These are phyloP conservation scores for Ganoderma resinaceum DNA, from an alignment of 1,284 basidiomycete genomes.

Conservation along the genomic window DNA sequence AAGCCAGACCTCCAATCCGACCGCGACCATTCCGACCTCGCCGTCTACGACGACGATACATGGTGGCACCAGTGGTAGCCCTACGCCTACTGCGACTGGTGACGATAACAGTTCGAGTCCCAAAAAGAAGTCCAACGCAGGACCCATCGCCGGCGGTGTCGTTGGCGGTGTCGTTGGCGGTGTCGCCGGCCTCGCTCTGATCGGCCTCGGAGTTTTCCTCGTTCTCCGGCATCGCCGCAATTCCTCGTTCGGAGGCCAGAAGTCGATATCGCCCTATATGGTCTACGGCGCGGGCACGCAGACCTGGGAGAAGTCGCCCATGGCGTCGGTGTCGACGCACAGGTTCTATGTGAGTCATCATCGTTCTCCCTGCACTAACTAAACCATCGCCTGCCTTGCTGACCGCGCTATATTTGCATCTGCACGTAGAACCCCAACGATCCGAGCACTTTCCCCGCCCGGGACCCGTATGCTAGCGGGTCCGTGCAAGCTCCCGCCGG, in stretches of 20 bases:
- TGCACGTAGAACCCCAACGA: constrained; percentile 25
- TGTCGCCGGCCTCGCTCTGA: constrained; percentile 10
- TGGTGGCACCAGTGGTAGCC: background rate
- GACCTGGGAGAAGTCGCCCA: constrained; percentile 15
- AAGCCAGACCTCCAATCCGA: too few species aligned
- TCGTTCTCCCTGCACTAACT: background rate
- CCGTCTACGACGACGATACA: too few species aligned
- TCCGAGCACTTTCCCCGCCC: constrained; percentile 26
- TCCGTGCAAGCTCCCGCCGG: too few species aligned
- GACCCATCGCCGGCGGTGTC: constrained; percentile 18
- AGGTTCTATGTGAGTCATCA: constrained; percentile 22
- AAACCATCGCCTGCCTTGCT: background rate
- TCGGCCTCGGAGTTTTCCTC: constrained; percentile 20
- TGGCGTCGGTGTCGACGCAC: constrained; percentile 1
- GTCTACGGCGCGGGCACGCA: constrained; percentile 1
- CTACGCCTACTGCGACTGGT: background rate
- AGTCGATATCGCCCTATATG: background rate
- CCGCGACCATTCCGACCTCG: too few species aligned
- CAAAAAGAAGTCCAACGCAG: constrained; percentile 18
- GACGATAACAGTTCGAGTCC: background rate
- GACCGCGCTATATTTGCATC: background rate
- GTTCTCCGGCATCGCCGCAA: constrained; percentile 16
- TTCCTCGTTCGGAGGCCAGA: too few species aligned
- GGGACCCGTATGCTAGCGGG: constrained; percentile 3
- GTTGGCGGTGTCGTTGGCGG: too few species aligned